A percentile compares a stretch with the other conserved stretches of the same genome.
Conservation (phyloP, 306 rosid species). For the Ochetophila trinervis region DNA sequence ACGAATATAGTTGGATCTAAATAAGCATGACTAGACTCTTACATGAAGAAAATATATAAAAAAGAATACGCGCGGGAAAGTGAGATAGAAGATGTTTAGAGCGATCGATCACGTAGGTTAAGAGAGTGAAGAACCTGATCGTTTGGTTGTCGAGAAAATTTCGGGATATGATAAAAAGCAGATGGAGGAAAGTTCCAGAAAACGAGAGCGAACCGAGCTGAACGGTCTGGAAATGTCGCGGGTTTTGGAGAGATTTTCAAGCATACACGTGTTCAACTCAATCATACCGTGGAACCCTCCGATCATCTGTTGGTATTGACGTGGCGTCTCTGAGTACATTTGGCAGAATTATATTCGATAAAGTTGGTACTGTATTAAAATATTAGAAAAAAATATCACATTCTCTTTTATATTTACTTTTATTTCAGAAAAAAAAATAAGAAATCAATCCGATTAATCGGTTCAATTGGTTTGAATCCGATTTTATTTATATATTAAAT, state of each 20-base stretch:
- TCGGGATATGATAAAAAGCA: neutral
- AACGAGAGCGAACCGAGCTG: neutral
- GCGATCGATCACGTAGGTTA: neutral
- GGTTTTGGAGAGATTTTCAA: neutral
- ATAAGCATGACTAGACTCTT: neutral
- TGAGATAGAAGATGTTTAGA: neutral
- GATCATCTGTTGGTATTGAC: neutral
- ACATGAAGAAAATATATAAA: neutral
- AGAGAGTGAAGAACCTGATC: neutral
- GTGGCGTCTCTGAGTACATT: neutral
- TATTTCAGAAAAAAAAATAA: no score
- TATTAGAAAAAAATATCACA: no score
- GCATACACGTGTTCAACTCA: neutral
- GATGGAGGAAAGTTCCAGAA: conserved; percentile 43
- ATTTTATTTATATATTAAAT: no score
- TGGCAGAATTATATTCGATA: no score
- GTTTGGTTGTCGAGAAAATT: neutral
- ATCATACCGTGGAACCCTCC: neutral
- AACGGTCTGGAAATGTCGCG: conserved; percentile 38
- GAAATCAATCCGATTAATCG: no score
- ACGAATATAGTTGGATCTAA: neutral
- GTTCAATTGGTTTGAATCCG: no score
- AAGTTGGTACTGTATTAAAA: no score
- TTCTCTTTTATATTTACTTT: no score
- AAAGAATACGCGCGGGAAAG: neutral